These are phyloP conservation scores for Neckera pumila DNA, from an alignment of 225 moss, liverwort and hornwort genomes.

Conservation along the genomic window DNA sequence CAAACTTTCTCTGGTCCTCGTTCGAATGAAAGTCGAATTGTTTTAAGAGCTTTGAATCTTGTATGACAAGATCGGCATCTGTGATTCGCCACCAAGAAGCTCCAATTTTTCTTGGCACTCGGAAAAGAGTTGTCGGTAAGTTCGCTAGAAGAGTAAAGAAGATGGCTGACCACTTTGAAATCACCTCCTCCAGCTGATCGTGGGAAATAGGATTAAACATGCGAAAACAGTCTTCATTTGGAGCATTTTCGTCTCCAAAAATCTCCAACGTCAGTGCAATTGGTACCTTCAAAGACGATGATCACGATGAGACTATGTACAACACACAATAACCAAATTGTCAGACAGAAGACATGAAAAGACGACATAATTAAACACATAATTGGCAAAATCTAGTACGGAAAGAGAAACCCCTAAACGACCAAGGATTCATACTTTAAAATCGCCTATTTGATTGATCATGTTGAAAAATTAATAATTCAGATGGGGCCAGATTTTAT, in stretches of 20 bases:
- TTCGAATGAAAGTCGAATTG: not conserved
- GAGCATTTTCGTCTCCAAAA: constrained; percentile 40
- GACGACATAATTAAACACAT: not conserved
- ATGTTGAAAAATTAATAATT: not conserved
- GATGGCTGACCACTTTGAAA: constrained; percentile 39
- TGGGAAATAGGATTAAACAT: constrained; percentile 47
- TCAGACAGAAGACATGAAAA: not conserved
- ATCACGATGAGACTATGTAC: not conserved
- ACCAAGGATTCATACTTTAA: not conserved
- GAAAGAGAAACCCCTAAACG: not conserved
- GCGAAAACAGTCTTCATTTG: constrained; percentile 58
- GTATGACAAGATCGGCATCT: not conserved
- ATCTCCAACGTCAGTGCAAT: constrained; percentile 45
- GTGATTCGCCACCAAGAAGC: not conserved
- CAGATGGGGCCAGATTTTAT: not conserved
- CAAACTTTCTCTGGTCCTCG: constrained; percentile 3
- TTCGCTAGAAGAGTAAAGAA: constrained; percentile 42
- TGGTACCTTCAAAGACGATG: constrained; percentile 16
- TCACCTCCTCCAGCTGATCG: constrained; percentile 28
- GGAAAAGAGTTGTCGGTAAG: constrained; percentile 25
- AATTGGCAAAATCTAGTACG: not conserved
- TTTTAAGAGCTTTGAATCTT: constrained; percentile 13
- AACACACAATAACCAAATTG: not conserved
- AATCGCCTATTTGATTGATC: not conserved
- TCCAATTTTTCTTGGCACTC: constrained; percentile 7